Base-by-base conservation (phyloP, 2,329 filamentous ascomycete genomes). In the Phyllosticta ampelicida region DNA sequence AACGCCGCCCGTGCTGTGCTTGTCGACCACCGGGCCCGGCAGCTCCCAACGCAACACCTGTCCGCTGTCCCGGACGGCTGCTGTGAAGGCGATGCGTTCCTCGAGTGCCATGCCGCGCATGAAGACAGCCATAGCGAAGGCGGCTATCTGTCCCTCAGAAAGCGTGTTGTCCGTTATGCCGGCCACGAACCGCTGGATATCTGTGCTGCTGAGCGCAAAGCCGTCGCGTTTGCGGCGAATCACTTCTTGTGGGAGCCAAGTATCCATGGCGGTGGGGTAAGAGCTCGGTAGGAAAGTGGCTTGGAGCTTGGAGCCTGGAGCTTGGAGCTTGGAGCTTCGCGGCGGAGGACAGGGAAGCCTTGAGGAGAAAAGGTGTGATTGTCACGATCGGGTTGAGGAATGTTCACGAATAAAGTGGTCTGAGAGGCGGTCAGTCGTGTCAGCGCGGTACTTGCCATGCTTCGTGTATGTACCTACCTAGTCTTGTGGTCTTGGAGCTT, bases 161-260 rank as follows among this genome's bases (percentile, higher is more conserved):
- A 59, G 53, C n/a, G 36, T 55, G 18, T 48, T 48, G 30, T 30
- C n/a, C 5, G 57, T 52, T 11, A 59, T 59, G 29, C 53, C 53
- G 18, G 57, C 50, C 16, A 59, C 53, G 53, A 59, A 59, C 20
- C 53, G 53, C 10, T 59, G 57, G 57, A 59, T 59, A 28, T 59
- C 57, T 28, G 48, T 21, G 9, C 28, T 51, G 49, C 53, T 55
- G 29, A 59, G 57, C 8, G 57, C 48, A 18, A 59, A 53, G 29
- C 57, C 57, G 23, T 59, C 57, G 53, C 57, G 57, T 51, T 59
- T 59, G 53, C 53, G 57, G 48, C 57, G 57, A 53, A 59, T 59
- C 28, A 55, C 53, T 55, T 59, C 57, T 49, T 59, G 57, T 5
- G 57, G 57, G 48, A 59, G 53, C 53, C 53, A 59, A 48, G 57